Evolutionary conservation across 345 rosid species (phyloP).

Genomic region (Gossypioides kirkii): DNA sequence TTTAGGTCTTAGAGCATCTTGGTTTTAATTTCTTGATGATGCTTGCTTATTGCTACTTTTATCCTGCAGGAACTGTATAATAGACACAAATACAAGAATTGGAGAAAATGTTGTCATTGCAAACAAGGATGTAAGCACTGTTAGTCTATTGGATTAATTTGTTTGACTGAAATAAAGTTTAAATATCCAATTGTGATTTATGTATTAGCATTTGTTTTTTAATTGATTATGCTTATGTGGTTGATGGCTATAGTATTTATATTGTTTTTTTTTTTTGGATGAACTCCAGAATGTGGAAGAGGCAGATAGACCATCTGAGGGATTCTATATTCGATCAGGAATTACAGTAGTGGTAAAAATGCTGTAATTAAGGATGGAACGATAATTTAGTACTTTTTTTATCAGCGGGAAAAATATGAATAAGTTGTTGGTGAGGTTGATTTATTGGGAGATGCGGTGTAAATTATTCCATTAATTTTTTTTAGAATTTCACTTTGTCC

Average conservation of each 20-base stretch:
- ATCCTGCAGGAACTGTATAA: slow-evolving; percentile 61
- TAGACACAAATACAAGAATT: slow-evolving; percentile 75
- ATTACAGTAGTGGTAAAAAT: slow-evolving; percentile 64
- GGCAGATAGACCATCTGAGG: slow-evolving; percentile 72
- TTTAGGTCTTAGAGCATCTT: background rate
- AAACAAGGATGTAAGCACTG: slow-evolving; percentile 63
- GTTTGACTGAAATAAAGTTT: background rate
- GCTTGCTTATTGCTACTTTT: background rate
- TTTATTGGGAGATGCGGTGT: background rate
- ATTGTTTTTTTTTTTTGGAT: background rate
- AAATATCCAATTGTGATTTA: too few relatives aligned
- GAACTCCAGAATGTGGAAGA: slow-evolving; percentile 40
- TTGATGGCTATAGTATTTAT: background rate
- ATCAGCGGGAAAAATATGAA: background rate
- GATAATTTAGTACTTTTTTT: slow-evolving; percentile 29
- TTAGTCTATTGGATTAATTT: background rate
- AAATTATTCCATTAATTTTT: background rate
- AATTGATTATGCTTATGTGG: background rate
- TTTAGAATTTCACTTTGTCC: background rate
- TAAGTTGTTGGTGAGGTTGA: slow-evolving; percentile 1
- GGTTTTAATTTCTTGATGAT: background rate
- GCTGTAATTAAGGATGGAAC: slow-evolving; percentile 61
- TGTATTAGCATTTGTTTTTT: background rate
- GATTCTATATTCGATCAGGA: slow-evolving; percentile 82
- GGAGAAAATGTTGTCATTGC: slow-evolving; percentile 68